These are phyloP conservation scores for Xerocomus minutiporus DNA, from an alignment of 1,284 basidiomycete species.

Conservation along the genomic window DNA sequence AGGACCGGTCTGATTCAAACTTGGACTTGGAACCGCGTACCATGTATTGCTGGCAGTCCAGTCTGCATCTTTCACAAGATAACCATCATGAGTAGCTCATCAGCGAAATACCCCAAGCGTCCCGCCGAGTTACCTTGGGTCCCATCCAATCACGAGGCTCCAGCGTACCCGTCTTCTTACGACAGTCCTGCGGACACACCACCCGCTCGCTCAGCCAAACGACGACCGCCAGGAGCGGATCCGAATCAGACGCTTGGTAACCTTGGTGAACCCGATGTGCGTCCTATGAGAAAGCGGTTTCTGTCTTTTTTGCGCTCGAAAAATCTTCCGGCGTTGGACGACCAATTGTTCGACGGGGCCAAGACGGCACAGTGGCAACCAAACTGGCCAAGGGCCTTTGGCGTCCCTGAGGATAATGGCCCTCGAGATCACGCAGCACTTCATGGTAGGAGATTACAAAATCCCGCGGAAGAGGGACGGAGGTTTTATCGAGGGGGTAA, in stretches of 20 bases:
- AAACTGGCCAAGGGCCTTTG: conserved; percentile 26
- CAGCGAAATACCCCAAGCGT: conserved; percentile 10
- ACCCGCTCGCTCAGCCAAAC: neutral
- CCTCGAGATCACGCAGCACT: conserved; percentile 18
- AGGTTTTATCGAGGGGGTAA: conserved; percentile 29
- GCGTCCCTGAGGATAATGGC: conserved; percentile 16
- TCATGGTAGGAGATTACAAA: conserved; percentile 5
- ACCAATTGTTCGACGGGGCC: conserved; percentile 26
- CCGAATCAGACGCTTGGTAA: neutral
- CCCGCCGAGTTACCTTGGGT: neutral
- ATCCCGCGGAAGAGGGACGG: conserved; percentile 20
- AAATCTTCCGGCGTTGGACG: conserved; percentile 17
- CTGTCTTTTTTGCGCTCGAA: conserved; percentile 19
- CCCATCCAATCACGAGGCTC: neutral
- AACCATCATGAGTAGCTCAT: conserved; percentile 8
- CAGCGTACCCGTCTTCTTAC: neutral
- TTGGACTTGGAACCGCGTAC: conserved; percentile 2
- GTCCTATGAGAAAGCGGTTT: conserved; percentile 6
- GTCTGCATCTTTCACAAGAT: neutral
- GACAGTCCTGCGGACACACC: neutral
- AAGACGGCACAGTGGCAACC: conserved; percentile 25
- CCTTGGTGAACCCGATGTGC: conserved; percentile 5
- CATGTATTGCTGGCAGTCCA: neutral
- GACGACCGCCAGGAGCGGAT: neutral
- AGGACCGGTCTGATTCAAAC: conserved; percentile 15